Percentiles rank a stretch among this genome's conserved stretches.
These are phyloP conservation scores for Candida pseudoviswanathii DNA, from an alignment of 1,139 yeast genomes.

Conservation along the genomic window DNA sequence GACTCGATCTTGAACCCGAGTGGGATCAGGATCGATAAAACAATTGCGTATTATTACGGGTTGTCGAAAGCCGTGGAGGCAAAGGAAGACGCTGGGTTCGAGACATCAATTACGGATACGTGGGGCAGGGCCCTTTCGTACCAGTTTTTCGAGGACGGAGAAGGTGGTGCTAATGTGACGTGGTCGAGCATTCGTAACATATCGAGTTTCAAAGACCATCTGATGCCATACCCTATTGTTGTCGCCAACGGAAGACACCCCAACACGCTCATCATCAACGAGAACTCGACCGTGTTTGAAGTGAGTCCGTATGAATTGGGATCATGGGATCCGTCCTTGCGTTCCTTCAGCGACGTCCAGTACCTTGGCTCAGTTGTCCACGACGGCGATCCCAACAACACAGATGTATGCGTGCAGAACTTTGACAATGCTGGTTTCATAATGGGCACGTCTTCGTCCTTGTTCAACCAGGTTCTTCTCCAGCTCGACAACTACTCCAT, in stretches of 20 bases:
- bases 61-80: slow-evolving; percentile 31
- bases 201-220: slow-evolving; percentile 29
- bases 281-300: slow-evolving; percentile 46
- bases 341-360: slow-evolving; percentile 31
- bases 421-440: slow-evolving; percentile 49
- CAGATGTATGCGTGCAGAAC: slow-evolving; percentile 33
- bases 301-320: slow-evolving; percentile 47
- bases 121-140: slow-evolving; percentile 44
- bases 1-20: slow-evolving; percentile 43
- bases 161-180: slow-evolving; percentile 34
- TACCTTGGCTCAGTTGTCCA: slow-evolving; percentile 38
- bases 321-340: slow-evolving; percentile 46
- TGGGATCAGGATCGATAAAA: slow-evolving; percentile 31
- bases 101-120: slow-evolving; percentile 41
- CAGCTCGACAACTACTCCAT: slow-evolving; percentile 24
- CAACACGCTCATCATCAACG: slow-evolving; percentile 31
- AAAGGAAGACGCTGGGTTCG: slow-evolving; percentile 39
- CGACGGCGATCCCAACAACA: slow-evolving; percentile 27
- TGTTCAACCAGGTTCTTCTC: slow-evolving; percentile 41
- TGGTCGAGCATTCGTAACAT: slow-evolving; percentile 41
- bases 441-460: slow-evolving; percentile 48
- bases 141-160: slow-evolving; percentile 6
- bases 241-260: slow-evolving; percentile 45
- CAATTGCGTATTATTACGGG: slow-evolving; percentile 34
- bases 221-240: slow-evolving; percentile 47